Evolutionary conservation across 2,329 filamentous ascomycete genomes (phyloP), one percentile per base, ranked within the genome.

Genomic region (Ophiocordyceps camponoti-leonardi): DNA sequence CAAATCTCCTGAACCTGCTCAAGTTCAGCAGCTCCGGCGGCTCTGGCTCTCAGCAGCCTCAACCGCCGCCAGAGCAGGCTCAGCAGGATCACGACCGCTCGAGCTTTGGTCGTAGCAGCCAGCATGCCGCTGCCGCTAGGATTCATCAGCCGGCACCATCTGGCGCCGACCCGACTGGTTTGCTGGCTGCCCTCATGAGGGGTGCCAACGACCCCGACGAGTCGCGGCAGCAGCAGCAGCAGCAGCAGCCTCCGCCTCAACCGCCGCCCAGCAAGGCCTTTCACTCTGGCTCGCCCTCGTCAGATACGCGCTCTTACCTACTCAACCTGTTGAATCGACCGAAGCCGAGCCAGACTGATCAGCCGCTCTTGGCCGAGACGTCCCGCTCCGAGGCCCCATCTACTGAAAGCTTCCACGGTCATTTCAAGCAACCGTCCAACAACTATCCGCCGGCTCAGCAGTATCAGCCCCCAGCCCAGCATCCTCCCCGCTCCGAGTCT

Each of bases 261-360:
- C 52, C n/a, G 49, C 54, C 7, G 52, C 52, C 19, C 49, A 53
- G 12, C 41, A 60, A 55, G 46, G 53, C 63, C 37, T 74, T 72
- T 63, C 67, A 62, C 50, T 62, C 67, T 23, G 66, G 67, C 31
- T 67, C 73, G 41, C 73, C 77, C 45, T 65, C 73, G 20, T 72
- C 77, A 42, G 81, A 86, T 60, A 85, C 87, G 5, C 84, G 93
- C 61, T 81, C 90, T 51, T 84, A 92, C 57, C 71, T 98, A 43
- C 77, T 96, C 50, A 83, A 86, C 54, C 71, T 96, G 48, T 73
- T 98, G 51, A 92, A 87, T 56, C 80, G 83, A 43, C 79, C 83
- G 45, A 87, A 81, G 64, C 77, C 77, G 13, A 68, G 71, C 47
- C 77, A 81, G 59, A 68, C 65, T 43, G 74, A 79, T 42, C 64